Conservation (phyloP, 2,329 filamentous ascomycete species). For the Orbilia javanica region DNA sequence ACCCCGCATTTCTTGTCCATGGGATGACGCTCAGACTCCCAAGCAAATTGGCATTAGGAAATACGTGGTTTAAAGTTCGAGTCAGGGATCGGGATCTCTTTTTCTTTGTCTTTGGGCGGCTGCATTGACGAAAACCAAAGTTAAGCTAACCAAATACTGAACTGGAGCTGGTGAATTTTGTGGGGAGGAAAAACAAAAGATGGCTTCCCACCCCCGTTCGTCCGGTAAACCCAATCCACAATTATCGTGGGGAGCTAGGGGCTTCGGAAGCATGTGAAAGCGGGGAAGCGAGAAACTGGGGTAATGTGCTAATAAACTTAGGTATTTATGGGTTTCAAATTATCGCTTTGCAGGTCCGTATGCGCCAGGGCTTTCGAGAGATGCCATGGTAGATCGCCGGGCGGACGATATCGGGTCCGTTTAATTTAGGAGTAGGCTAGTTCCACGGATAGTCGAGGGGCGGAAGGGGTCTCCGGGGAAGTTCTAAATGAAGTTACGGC, state of each 20-base stretch:
- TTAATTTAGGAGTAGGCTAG: neutral
- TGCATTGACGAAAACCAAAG: neutral
- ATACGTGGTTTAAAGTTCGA: neutral
- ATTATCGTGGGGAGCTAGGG: neutral
- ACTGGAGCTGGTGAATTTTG: neutral
- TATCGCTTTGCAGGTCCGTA: constrained; percentile 9
- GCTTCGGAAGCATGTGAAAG: constrained; percentile 28
- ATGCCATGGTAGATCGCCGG: neutral
- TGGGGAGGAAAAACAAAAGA: neutral
- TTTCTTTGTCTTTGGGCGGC: neutral
- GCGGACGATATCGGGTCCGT: neutral
- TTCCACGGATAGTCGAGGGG: neutral
- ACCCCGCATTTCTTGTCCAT: neutral
- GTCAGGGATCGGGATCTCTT: constrained; percentile 10
- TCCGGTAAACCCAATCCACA: neutral
- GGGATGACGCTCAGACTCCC: neutral
- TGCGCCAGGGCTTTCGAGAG: neutral
- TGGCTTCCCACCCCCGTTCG: constrained; percentile 1
- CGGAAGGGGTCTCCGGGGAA: neutral
- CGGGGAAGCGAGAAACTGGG: constrained; percentile 23
- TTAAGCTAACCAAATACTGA: neutral
- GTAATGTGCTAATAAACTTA: neutral
- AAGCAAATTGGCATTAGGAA: neutral
- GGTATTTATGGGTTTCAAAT: neutral
- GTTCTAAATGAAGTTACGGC: too few relatives aligned